Base-by-base conservation (phyloP, 345 rosid genomes). In the Salix viminalis region DNA sequence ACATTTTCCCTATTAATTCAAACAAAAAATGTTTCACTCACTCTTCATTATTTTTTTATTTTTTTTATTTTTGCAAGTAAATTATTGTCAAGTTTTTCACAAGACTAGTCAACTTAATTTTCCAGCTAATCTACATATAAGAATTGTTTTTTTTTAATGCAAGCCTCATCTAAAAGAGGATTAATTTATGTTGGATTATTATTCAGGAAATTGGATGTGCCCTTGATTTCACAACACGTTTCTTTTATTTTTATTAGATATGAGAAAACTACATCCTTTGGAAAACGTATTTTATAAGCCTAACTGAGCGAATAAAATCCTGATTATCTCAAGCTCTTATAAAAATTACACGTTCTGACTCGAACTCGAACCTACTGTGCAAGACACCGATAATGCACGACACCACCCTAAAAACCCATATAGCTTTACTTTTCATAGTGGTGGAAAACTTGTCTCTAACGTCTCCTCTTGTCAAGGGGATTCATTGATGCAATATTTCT, bases 261-360 rank as follows among this genome's bases (percentile, higher is more conserved):
- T 1, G 3, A 30, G 32, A 30, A 30, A 30, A 30, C 2, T 1
- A 30, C 3, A 30, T 1, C 1, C 3, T 2, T 30, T 30, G 0
- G 0, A 30, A 30, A 30, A 0, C 3, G 32, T 0, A 30, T 2
- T 30, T 30, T 2, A 30, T 30, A 0, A 30, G 32, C 32, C 0
- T 30, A 30, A 0, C 0, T 30, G 32, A 30, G 32, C 0, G 0
- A 30, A 3, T 30, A 30, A 30, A 2, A 30, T 0, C 2, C 0
- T 0, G 2, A 2, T 30, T 30, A 30, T 30, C 0, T 0, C 32
- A 30, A 0, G 0, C 0, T 30, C 4, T 30, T 30, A 30, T 0
- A 30, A 30, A 0, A 3, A 30, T 4, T 30, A 0, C 4, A 30
- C 32, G 4, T 0, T 30, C 32, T 30, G 3, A 28, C 30, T 28